These are phyloP conservation scores for Phytophthora megakarya DNA, from an alignment of 352 stramenopile genomes.

Conservation along the genomic window DNA sequence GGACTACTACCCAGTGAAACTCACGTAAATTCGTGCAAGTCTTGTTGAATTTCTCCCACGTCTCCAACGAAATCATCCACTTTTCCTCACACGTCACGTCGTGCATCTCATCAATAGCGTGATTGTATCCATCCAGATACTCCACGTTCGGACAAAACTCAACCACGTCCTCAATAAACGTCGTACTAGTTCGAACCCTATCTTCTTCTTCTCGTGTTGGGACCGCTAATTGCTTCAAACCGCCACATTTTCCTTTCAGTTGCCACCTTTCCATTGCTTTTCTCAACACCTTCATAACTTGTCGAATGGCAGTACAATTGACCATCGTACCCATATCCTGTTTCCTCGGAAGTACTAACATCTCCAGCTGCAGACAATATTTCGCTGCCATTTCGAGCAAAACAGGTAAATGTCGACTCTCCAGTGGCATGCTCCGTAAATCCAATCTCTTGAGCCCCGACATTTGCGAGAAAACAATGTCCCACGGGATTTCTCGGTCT, in stretches of 20 bases:
- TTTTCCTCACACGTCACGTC: slow-evolving; percentile 36
- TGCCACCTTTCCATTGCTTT: slow-evolving; percentile 37
- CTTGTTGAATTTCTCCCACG: slow-evolving; percentile 44
- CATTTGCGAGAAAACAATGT: slow-evolving; percentile 30
- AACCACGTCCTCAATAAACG: slow-evolving; percentile 43
- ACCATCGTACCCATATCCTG: slow-evolving; percentile 12
- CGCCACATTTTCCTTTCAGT: slow-evolving; percentile 36
- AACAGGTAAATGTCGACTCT: slow-evolving; percentile 31
- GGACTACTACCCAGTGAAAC: slow-evolving; percentile 47
- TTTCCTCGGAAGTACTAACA: slow-evolving; percentile 38
- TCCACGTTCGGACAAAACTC: slow-evolving; percentile 40
- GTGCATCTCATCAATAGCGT: slow-evolving; percentile 39
- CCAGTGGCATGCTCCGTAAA: slow-evolving; percentile 33
- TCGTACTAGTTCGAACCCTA: slow-evolving; percentile 21
- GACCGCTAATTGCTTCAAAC: slow-evolving; percentile 42
- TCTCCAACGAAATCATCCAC: slow-evolving; percentile 40
- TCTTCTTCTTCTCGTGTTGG: slow-evolving; percentile 33
- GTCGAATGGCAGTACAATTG: slow-evolving; percentile 8
- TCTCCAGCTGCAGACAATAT: slow-evolving; percentile 39
- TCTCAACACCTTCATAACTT: slow-evolving; percentile 36
- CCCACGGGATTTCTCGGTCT: slow-evolving; percentile 36
- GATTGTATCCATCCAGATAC: slow-evolving; percentile 41
- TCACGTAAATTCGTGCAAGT: slow-evolving; percentile 42
- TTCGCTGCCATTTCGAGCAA: slow-evolving; percentile 33
- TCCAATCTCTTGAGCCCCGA: slow-evolving; percentile 34